Evolutionary conservation across 805 yeast species (phyloP).

Genomic region (Wickerhamomyces chaumierensis): DNA sequence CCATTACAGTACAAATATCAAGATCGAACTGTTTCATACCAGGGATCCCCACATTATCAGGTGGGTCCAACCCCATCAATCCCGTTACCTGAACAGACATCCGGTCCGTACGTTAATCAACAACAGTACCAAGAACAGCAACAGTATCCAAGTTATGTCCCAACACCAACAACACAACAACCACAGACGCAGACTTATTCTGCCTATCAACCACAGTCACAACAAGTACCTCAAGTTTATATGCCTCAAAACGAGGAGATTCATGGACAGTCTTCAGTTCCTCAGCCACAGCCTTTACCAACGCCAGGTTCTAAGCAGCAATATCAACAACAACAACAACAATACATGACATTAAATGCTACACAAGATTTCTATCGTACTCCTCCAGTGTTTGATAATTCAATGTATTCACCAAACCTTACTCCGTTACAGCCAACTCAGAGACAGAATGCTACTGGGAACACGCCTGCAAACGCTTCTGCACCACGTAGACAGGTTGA

Average conservation of each 20-base stretch:
- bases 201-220: not conserved
- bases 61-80: not conserved
- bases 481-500: not conserved
- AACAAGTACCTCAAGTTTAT: not conserved
- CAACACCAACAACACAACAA: not conserved
- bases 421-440: not conserved
- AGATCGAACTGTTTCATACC: conserved; percentile 2
- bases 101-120: not conserved
- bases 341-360: conserved; percentile 5
- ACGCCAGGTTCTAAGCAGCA: not conserved
- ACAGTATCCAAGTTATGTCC: too few relatives aligned
- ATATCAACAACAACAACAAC: conserved; percentile 12
- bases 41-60: conserved; percentile 1
- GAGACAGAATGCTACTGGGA: not conserved
- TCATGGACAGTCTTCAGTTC: not conserved
- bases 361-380: not conserved
- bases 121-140: not conserved
- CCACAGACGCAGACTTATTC: not conserved
- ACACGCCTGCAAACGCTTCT: too few relatives aligned
- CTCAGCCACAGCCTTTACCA: not conserved
- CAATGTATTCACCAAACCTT: not conserved
- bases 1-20: not conserved
- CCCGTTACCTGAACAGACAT: not conserved
- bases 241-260: not conserved
- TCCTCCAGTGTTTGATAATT: not conserved